Conservation (phyloP, 169 alveolate genomes). For the Plasmodium vivax region DNA sequence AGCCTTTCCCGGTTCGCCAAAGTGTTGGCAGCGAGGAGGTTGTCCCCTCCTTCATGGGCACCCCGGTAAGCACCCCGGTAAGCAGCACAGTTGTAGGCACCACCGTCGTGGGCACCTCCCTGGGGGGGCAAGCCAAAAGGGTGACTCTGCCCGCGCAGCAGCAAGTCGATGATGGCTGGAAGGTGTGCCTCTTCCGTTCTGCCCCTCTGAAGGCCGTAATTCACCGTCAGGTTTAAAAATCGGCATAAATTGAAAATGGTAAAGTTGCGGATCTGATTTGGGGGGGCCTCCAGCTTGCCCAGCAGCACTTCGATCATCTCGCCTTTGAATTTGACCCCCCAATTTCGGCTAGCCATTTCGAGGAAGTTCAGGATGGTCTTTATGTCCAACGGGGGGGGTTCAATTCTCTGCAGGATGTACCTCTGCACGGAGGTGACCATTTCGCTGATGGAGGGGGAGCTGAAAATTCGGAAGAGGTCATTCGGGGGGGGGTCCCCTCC, state of each 20-base stretch:
- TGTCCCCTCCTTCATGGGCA: neutral
- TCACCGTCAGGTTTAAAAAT: slow-evolving; percentile 26
- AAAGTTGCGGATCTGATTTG: neutral
- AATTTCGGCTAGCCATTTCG: neutral
- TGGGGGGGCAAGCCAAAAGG: neutral
- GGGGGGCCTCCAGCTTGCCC: neutral
- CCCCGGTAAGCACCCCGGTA: neutral
- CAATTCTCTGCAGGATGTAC: neutral
- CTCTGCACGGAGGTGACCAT: neutral
- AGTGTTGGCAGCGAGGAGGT: neutral
- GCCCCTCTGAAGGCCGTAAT: neutral
- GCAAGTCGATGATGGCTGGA: neutral
- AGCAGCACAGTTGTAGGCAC: neutral
- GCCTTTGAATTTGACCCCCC: neutral
- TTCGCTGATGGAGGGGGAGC: neutral
- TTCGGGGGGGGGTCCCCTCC: neutral
- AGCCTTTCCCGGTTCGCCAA: neutral
- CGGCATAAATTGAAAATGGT: slow-evolving; percentile 44
- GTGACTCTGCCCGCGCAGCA: neutral
- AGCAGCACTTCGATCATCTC: neutral
- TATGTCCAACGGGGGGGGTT: neutral
- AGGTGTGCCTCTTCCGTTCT: neutral
- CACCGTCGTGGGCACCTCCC: neutral
- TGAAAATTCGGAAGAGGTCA: neutral
- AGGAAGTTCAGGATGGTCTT: neutral